Base-by-base conservation (phyloP, 352 stramenopile genomes). In the Phytophthora europaea region DNA sequence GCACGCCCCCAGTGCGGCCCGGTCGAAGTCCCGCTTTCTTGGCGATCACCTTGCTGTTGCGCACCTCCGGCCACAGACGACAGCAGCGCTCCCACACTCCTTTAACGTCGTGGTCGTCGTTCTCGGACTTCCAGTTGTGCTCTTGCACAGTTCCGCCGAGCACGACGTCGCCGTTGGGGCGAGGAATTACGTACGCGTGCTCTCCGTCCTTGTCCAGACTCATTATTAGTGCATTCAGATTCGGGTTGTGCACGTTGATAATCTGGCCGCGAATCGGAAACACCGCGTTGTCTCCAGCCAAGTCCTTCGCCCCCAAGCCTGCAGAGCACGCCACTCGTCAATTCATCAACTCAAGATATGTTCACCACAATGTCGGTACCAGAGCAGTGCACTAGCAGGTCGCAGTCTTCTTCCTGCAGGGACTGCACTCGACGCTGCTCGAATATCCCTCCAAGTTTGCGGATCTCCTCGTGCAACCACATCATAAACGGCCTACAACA, bases 121-220 rank as follows among this genome's bases (percentile, higher is more conserved):
- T 88, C 8, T 69, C 61, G 2, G 48, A 63, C 23, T 62, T 82
- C 79, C 81, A 89, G 72, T 93, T 92, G 72, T 92, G 70, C 6
- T 76, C 70, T 65, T 93, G 83, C 31, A 87, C 80, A 0, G 84
- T 93, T 28, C 84, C 86, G 7, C 86, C 86, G 6, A 92, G 58
- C 23, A 93, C 79, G 26, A 93, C 70, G 50, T 93, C 83, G 26
- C 84, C 84, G 12, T 78, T 71, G 0, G 86, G 84, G 2, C 84
- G 84, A 2, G 86, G 86, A 55, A 93, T 81, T 36, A 93, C 81
- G 82, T 93, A 92, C 69, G 86, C 83, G 75, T 92, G 84, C 20
- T 76, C 58, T 38, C 70, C 73, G 20, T 90, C 63, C 53, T 63
- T 62, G 23, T 28, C 36, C 15, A 65, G 70, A 60, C 26, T 88